Base-by-base conservation (phyloP, 23 red algal genomes). In the Gracilaria gracilis region DNA sequence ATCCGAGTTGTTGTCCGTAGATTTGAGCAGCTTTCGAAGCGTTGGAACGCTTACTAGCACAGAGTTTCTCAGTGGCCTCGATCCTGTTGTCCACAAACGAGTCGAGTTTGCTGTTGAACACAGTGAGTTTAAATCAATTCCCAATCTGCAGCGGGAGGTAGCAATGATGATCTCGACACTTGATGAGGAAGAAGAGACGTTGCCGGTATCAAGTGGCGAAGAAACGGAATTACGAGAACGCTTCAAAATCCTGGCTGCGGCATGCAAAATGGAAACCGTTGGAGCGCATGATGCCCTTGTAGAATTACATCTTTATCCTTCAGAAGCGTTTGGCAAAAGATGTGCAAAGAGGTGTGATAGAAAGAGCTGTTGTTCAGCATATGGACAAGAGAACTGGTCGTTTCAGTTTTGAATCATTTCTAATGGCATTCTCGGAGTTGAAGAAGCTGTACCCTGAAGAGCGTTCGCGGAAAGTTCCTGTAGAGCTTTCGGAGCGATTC, bases 321-420 rank as follows among this genome's bases (percentile, higher is more conserved):
- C 37, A 79, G 49, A 51, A 31, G 3, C 73, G 73, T 9, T 25
- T 54, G 42, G 49, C 48, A 1, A 28, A 13, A 13, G 4, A 2
- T 29, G 49, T 31, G 27, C 1, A 79, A 46, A 11, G 7, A n/a
- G 36, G 13, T 4, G 2, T 28, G 8, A n/a, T 79, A 2, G 6
- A 37, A 39, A 54, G 49, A 31, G 73, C 24, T 15, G 73, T 79
- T 21, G 38, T 79, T 3, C 31, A 47, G 27, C 40, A 54, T 1
- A 79, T 79, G 73, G 37, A 29, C 49, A 54, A 51, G 25, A 28
- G 13, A 9, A 55, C 51, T 55, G 73, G 73, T 11, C 73, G 73
- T 25, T 29, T 79, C 23, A 54, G 38, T 37, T 54, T 51, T n/a
- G 49, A 79, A 19, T 5, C 73, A 48, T 79, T 79, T n/a, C 13